Evolutionary conservation across 176 grass and related monocot genomes (phyloP), one percentile per base, ranked within the genome.

Genomic region (Aegilops longissima): DNA sequence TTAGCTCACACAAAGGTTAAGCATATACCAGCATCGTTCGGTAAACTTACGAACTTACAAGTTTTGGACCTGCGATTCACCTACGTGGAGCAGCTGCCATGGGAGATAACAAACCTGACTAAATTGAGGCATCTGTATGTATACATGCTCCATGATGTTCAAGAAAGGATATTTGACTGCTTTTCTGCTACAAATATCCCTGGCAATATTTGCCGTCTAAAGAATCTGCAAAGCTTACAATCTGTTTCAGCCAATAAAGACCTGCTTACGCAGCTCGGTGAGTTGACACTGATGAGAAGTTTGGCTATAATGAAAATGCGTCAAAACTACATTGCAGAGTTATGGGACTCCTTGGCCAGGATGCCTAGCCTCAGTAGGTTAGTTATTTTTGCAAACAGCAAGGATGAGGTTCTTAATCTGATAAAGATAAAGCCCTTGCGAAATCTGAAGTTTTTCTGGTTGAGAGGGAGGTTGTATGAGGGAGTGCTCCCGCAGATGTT

Each of bases 11-110:
- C 84, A 66, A 71, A 82, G 31, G 70, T 93, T 58, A 87, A 85
- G 76, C 17, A 72, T 3, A 82, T 93, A 47, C 84, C 91, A 2
- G 12, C 84, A 65, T 90, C 88, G 17, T 33, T 93, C 1, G 16
- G 80, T 17, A 93, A 93, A 39, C 91, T 93, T n/a, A 42, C 11
- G 0, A 87, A 93, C 33, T 38, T 90, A 45, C 67, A 93, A 63
- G 78, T 83, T 58, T 73, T 93, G 31, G 70, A 90, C 77, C 70
- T 93, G 20, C 82, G 77, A 27, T 6, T 0, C 27, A 85, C 61
- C 62, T 66, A 25, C 0, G 82, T 93, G 30, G 33, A 84, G 20
- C 44, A 88, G 5, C 71, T 93, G 33, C 91, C 88, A 1, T 5
- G 20, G 14, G 88, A 90, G 87, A 70, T 93, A 52, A 77, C 62